A percentile compares a stretch with the other conserved stretches of the same genome.
phyloP scores from a whole-genome alignment of 306 rosid genomes.

The Astragalus membranaceus region DNA sequence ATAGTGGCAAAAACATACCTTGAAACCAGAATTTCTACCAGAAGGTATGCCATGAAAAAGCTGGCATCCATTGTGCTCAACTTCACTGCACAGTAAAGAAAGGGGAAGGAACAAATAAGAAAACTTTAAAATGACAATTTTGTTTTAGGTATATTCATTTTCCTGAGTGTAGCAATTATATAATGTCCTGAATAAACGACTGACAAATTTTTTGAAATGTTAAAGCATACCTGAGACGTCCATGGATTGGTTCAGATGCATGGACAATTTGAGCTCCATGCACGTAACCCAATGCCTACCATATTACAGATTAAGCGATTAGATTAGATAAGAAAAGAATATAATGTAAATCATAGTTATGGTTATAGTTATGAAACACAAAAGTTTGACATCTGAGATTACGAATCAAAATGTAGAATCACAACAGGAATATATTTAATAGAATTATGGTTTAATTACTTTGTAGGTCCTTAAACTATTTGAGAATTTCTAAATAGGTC shows the following conservation, averaged over 20 bases:
- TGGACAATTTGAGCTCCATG: conserved; percentile 91
- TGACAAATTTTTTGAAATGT: background rate
- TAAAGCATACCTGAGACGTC: conserved; percentile 70
- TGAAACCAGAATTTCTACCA: conserved; percentile 77
- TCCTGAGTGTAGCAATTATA: conserved; percentile 10
- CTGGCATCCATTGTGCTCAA: conserved; percentile 74
- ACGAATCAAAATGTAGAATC: conserved; percentile 3
- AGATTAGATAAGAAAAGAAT: conserved; percentile 5
- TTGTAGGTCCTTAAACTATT: no score
- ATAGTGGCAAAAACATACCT: conserved; percentile 52
- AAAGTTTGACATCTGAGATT: conserved; percentile 3
- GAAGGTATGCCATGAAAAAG: conserved; percentile 84
- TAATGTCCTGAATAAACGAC: conserved; percentile 7
- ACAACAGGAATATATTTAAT: conserved; percentile 6
- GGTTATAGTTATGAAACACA: background rate
- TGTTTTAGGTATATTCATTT: background rate
- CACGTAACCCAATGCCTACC: conserved; percentile 88
- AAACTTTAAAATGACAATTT: background rate
- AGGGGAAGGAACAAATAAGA: background rate
- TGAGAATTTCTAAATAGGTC: no score
- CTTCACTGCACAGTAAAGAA: conserved; percentile 53
- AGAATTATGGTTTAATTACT: background rate
- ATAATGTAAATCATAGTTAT: background rate
- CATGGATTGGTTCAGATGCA: conserved; percentile 93
- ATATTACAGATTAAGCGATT: conserved; percentile 20